Percentiles rank a stretch among this genome's conserved stretches.
These are phyloP conservation scores for Phascolomyces articulosus DNA, from an alignment of 371 early-diverging fungal species.

Conservation along the genomic window DNA sequence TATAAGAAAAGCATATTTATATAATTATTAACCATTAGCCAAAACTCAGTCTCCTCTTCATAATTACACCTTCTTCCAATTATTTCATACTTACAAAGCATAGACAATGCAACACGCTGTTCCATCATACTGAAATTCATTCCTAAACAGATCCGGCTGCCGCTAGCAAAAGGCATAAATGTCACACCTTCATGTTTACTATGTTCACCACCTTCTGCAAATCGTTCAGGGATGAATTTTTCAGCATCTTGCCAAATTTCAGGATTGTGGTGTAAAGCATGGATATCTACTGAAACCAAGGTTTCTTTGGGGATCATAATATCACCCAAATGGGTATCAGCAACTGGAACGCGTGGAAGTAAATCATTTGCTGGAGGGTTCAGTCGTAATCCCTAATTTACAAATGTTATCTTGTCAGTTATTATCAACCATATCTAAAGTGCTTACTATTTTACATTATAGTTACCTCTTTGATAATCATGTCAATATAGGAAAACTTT, in stretches of 20 bases:
- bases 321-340: conserved; percentile 18
- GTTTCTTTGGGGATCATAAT: conserved; percentile 21
- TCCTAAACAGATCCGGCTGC: conserved; percentile 4
- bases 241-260: conserved; percentile 24
- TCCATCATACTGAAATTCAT: conserved; percentile 13
- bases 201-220: conserved; percentile 20
- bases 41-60: conserved; percentile 3
- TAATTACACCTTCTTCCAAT: not conserved
- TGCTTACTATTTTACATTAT: too few relatives aligned
- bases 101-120: conserved; percentile 10
- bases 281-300: conserved; percentile 18
- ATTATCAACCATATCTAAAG: too few relatives aligned
- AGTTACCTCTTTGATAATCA: conserved; percentile 28
- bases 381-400: conserved; percentile 30
- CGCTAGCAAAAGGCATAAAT: conserved; percentile 43
- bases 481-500: conserved; percentile 20
- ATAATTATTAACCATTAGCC: not conserved
- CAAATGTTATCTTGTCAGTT: not conserved
- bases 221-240: conserved; percentile 30
- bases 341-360: conserved; percentile 8
- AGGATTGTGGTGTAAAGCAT: conserved; percentile 20
- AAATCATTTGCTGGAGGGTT: conserved; percentile 11
- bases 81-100: conserved; percentile 10
- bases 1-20: not conserved
- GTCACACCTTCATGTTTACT: conserved; percentile 19